Percentiles rank a stretch among this genome's conserved stretches.
Conservation (phyloP, 2,329 filamentous ascomycete species). For the Trichoderma arundinaceum region DNA sequence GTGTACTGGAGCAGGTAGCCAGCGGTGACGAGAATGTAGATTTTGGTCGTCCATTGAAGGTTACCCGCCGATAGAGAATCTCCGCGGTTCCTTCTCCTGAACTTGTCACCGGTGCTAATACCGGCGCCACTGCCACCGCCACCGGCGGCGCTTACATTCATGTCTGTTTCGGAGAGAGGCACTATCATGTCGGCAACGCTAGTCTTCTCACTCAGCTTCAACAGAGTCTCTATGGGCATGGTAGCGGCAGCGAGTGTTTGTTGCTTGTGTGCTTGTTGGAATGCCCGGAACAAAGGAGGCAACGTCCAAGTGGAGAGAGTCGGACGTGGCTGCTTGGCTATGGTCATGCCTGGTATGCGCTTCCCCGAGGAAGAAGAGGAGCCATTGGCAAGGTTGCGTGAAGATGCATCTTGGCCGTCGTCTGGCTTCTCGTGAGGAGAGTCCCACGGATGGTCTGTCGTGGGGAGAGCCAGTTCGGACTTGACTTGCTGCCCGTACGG, state of each 20-base stretch:
- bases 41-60: slow-evolving; percentile 54
- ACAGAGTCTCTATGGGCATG: slow-evolving; percentile 70
- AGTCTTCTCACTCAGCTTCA: slow-evolving; percentile 64
- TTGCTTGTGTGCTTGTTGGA: slow-evolving; percentile 81
- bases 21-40: slow-evolving; percentile 72
- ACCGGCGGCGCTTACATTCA: slow-evolving; percentile 8
- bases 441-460: slow-evolving; percentile 20
- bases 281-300: slow-evolving; percentile 84
- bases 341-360: slow-evolving; percentile 33
- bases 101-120: slow-evolving; percentile 30
- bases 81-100: slow-evolving; percentile 34
- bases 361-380: slow-evolving; percentile 20
- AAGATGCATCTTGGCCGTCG: slow-evolving; percentile 30
- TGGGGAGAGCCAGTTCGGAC: slow-evolving; percentile 34
- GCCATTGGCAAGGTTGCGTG: slow-evolving; percentile 28
- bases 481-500: slow-evolving; percentile 43
- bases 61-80: slow-evolving; percentile 28
- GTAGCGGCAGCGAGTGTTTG: slow-evolving; percentile 71
- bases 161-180: slow-evolving; percentile 28
- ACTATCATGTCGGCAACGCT: slow-evolving; percentile 35
- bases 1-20: slow-evolving; percentile 78
- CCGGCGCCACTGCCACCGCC: slow-evolving; percentile 2
- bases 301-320: slow-evolving; percentile 62
- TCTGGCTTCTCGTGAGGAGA: slow-evolving; percentile 23
- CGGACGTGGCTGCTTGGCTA: slow-evolving; percentile 38